A percentile compares a stretch with the other conserved stretches of the same genome.
Evolutionary conservation across 129 eudicot species (phyloP).

Genomic region (Arctium minus): DNA sequence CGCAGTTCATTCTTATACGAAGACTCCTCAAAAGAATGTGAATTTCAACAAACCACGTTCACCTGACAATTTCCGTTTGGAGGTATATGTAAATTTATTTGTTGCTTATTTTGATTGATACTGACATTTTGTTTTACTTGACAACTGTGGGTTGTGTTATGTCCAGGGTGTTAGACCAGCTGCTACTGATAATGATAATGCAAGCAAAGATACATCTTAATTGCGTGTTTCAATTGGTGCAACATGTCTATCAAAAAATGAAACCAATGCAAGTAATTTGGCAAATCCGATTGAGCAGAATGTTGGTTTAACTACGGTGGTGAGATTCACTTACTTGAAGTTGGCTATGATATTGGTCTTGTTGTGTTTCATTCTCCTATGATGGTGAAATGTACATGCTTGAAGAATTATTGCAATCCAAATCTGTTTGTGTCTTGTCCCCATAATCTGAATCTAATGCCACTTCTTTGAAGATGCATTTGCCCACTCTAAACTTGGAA

Average conservation of each 20-base stretch:
- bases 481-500: neutral
- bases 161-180: constrained; percentile 51
- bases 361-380: neutral
- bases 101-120: constrained; percentile 4
- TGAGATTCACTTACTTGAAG: too few relatives aligned
- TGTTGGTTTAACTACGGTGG: too few relatives aligned
- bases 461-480: constrained; percentile 14
- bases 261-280: constrained; percentile 26
- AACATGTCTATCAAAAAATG: constrained; percentile 18
- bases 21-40: constrained; percentile 36
- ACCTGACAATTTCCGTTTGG: constrained; percentile 23
- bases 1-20: constrained; percentile 33
- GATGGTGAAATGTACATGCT: neutral
- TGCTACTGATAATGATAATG: constrained; percentile 24
- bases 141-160: constrained; percentile 37
- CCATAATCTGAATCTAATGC: constrained; percentile 6
- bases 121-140: constrained; percentile 20
- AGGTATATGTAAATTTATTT: constrained; percentile 42
- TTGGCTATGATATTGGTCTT: neutral
- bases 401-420: neutral
- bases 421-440: neutral
- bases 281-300: constrained; percentile 29
- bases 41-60: constrained; percentile 31
- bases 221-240: constrained; percentile 33
- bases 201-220: constrained; percentile 26